Conservation (phyloP, 441 rosid species). For the Pelargonium cotyledonis region DNA sequence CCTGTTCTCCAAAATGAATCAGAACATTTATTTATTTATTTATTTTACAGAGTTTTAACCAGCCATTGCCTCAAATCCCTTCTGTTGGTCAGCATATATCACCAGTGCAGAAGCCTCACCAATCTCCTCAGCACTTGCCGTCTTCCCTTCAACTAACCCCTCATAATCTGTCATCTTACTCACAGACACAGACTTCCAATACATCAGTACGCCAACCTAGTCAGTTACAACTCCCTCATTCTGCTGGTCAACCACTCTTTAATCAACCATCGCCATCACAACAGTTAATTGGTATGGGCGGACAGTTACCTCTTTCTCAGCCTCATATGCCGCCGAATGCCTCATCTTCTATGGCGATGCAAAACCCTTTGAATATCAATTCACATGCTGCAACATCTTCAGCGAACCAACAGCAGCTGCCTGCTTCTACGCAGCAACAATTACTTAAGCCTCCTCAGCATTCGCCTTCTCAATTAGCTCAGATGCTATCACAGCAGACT, state of each 20-base stretch:
- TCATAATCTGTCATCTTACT: constrained; percentile 37
- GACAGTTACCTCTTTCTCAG: constrained; percentile 53
- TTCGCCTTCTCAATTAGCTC: constrained; percentile 91
- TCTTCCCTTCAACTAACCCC: constrained; percentile 45
- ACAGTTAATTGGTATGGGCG: constrained; percentile 41
- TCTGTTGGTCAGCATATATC: constrained; percentile 54
- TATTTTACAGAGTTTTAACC: constrained; percentile 39
- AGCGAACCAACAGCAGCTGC: constrained; percentile 46
- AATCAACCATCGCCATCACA: constrained; percentile 42
- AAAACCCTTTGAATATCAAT: constrained; percentile 45
- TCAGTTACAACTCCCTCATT: constrained; percentile 31
- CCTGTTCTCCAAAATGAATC: constrained; percentile 15
- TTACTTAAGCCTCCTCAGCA: constrained; percentile 60
- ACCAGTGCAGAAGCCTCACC: constrained; percentile 56
- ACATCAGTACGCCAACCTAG: constrained; percentile 19
- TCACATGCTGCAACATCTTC: constrained; percentile 35
- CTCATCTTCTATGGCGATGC: constrained; percentile 39
- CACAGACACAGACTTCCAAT: constrained; percentile 37
- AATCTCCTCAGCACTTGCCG: constrained; percentile 52
- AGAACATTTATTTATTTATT: constrained; percentile 11
- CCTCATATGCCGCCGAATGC: constrained; percentile 44
- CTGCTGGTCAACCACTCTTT: constrained; percentile 41
- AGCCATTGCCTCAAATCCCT: constrained; percentile 44
- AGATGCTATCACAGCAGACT: constrained; percentile 84
- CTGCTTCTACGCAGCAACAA: constrained; percentile 55